Evolutionary conservation across 2,329 filamentous ascomycete genomes (phyloP).

Genomic region (Diaporthe sp.): DNA sequence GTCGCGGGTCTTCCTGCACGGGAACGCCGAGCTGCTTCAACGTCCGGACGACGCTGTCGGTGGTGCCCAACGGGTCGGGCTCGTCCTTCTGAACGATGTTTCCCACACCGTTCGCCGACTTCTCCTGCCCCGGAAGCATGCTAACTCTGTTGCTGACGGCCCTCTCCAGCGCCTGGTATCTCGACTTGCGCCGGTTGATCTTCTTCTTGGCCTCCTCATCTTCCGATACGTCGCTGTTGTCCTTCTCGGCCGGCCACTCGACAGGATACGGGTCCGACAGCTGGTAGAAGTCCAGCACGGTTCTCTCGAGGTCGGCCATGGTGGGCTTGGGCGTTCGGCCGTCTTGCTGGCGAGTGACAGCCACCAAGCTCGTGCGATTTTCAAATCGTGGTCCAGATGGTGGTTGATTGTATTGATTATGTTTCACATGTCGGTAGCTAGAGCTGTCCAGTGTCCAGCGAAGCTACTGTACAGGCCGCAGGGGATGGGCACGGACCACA

Average conservation of each 20-base stretch:
- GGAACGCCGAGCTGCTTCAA: slow-evolving; percentile 83
- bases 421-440: slow-evolving; percentile 25
- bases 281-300: slow-evolving; percentile 91
- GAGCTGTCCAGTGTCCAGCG: slow-evolving; percentile 22
- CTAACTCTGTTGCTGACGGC: slow-evolving; percentile 78
- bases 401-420: not conserved
- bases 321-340: slow-evolving; percentile 46
- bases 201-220: slow-evolving; percentile 67
- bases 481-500: slow-evolving; percentile 15
- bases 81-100: slow-evolving; percentile 92
- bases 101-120: slow-evolving; percentile 74
- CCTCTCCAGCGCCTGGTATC: slow-evolving; percentile 87
- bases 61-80: slow-evolving; percentile 89
- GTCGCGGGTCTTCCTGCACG: slow-evolving; percentile 84
- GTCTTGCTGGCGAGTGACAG: slow-evolving; percentile 3
- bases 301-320: slow-evolving; percentile 81
- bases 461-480: slow-evolving; percentile 27
- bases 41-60: slow-evolving; percentile 87
- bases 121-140: slow-evolving; percentile 76
- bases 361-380: not conserved
- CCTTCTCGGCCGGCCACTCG: slow-evolving; percentile 88
- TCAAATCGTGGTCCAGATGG: not conserved
- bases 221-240: slow-evolving; percentile 78
- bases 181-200: slow-evolving; percentile 76
- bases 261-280: slow-evolving; percentile 82